Percentiles rank a stretch among this genome's conserved stretches.
These are phyloP conservation scores for Pelargonium cotyledonis DNA, from an alignment of 441 rosid species.

Conservation along the genomic window DNA sequence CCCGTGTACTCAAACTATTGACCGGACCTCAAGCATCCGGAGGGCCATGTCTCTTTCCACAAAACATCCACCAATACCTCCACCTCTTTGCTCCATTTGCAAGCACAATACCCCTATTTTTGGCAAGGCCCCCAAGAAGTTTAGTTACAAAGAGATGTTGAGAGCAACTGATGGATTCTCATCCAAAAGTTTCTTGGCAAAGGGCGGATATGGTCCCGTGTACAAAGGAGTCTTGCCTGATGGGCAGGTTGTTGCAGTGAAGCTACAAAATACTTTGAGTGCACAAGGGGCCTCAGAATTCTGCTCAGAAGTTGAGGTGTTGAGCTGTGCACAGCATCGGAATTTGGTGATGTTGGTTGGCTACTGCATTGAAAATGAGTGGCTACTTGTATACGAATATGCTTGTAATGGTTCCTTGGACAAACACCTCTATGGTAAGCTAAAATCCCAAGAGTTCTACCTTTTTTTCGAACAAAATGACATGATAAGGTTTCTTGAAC, in stretches of 20 bases:
- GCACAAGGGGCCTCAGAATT: constrained; percentile 47
- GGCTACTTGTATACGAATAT: constrained; percentile 49
- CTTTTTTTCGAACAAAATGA: background rate
- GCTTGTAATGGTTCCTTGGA: constrained; percentile 51
- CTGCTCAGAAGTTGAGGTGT: constrained; percentile 49
- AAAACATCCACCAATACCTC: constrained; percentile 34
- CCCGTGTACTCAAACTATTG: background rate
- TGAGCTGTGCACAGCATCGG: constrained; percentile 53
- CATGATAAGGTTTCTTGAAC: background rate
- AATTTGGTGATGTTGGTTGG: constrained; percentile 55
- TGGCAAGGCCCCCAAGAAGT: constrained; percentile 39
- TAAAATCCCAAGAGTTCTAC: background rate
- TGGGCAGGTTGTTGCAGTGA: constrained; percentile 48
- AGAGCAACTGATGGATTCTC: constrained; percentile 40
- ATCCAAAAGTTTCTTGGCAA: constrained; percentile 32
- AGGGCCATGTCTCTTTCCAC: constrained; percentile 28
- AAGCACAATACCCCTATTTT: constrained; percentile 36
- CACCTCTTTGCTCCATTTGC: constrained; percentile 50
- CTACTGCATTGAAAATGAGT: constrained; percentile 42
- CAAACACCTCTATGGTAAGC: constrained; percentile 42
- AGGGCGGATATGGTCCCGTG: constrained; percentile 44
- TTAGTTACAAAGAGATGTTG: constrained; percentile 35
- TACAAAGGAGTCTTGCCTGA: constrained; percentile 38
- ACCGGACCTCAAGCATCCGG: constrained; percentile 29
- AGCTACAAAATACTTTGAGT: constrained; percentile 33